Percentiles rank a stretch among this genome's conserved stretches.
Conservation (phyloP, 108 stramenopile genomes). For the Cyclostephanos invisitatus region DNA sequence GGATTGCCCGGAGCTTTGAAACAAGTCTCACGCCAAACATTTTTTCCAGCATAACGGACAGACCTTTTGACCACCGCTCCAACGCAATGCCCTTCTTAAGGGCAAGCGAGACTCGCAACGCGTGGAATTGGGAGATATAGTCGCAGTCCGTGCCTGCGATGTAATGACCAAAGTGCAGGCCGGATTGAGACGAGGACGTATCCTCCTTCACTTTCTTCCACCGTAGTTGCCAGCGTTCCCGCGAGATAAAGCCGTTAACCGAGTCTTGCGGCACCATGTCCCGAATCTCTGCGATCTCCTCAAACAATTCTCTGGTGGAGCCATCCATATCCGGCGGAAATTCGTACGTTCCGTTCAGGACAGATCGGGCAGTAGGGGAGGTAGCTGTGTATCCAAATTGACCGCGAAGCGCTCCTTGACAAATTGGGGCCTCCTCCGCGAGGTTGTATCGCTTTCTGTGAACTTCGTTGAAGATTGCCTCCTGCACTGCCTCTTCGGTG, state of each 20-base stretch:
- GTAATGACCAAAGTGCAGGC: background rate
- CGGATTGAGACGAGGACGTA: background rate
- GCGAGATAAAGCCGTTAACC: no score
- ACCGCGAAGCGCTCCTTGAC: slow-evolving; percentile 5
- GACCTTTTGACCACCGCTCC: slow-evolving; percentile 2
- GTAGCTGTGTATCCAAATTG: slow-evolving; percentile 14
- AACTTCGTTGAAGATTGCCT: background rate
- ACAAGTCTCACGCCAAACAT: background rate
- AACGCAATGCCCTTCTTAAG: no score
- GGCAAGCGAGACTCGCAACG: background rate
- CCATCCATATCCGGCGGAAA: no score
- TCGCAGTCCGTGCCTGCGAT: no score
- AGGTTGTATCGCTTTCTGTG: background rate
- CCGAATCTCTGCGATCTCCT: no score
- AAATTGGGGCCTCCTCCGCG: slow-evolving; percentile 15
- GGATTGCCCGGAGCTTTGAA: slow-evolving; percentile 16
- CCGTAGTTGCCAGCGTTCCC: background rate
- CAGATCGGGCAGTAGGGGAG: no score
- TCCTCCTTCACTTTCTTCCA: slow-evolving; percentile 7
- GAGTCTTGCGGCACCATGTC: no score
- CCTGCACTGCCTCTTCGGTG: slow-evolving; percentile 1
- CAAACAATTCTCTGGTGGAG: no score
- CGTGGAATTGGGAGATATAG: background rate
- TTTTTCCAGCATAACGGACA: no score
- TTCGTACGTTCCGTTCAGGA: no score